These are phyloP conservation scores for Suillus discolor DNA, from an alignment of 768 basidiomycete genomes.

Conservation along the genomic window DNA sequence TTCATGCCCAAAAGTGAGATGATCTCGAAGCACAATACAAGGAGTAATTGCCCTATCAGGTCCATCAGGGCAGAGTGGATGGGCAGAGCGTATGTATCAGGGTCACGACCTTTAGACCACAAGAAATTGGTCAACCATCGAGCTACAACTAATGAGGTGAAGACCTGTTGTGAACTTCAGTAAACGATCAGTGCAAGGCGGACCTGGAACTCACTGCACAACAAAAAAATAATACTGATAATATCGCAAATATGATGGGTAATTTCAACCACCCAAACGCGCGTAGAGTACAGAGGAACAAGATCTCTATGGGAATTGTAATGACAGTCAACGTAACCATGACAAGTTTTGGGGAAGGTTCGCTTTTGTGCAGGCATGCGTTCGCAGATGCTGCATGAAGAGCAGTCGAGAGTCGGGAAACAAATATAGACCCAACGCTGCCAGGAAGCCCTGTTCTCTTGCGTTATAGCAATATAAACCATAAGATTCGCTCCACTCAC, in stretches of 20 bases:
- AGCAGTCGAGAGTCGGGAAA: constrained; percentile 88
- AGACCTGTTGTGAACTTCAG: constrained; percentile 50
- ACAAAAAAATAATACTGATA: constrained; percentile 74
- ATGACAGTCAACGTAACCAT: constrained; percentile 72
- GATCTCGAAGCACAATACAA: constrained; percentile 76
- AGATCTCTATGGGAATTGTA: constrained; percentile 77
- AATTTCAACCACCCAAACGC: constrained; percentile 78
- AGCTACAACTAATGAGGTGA: constrained; percentile 69
- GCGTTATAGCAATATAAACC: constrained; percentile 3
- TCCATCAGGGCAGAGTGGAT: constrained; percentile 90
- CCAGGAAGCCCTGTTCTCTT: constrained; percentile 71
- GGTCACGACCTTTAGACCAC: constrained; percentile 79
- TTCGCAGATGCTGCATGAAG: constrained; percentile 55
- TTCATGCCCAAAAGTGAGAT: constrained; percentile 47
- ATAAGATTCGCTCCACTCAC: constrained; percentile 39
- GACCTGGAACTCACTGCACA: constrained; percentile 59
- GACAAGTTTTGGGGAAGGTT: constrained; percentile 51
- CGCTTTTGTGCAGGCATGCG: constrained; percentile 13
- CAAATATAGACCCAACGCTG: constrained; percentile 86
- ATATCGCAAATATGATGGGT: constrained; percentile 65
- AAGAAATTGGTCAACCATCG: constrained; percentile 69
- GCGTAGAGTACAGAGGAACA: constrained; percentile 70
- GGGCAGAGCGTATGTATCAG: constrained; percentile 93
- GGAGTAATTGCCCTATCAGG: constrained; percentile 76
- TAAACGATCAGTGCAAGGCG: neutral